Evolutionary conservation across 257 asterid genomes (phyloP), one percentile per base, ranked within the genome.

Genomic region (Cynanchum wilfordii): DNA sequence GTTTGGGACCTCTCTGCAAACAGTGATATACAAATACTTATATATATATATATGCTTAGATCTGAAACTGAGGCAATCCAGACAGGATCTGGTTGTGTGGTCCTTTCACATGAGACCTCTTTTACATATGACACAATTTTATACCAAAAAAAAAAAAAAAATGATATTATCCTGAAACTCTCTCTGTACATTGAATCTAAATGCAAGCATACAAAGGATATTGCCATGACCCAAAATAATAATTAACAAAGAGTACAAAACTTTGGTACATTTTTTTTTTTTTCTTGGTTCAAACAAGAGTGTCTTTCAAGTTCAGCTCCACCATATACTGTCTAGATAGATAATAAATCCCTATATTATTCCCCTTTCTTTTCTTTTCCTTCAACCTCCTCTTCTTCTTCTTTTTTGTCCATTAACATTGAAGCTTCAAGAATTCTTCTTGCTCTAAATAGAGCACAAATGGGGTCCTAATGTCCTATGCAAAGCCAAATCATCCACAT

Each of bases 31-130:
- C 40, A 3, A 36, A 36, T 36, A 36, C 63, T 57, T 15, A 10
- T 36, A 10, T 19, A 20, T 58, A 12, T 11, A 20, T 10, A 24
- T 56, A 24, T 57, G 36, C 17, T 9, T 59, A 59, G 66, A 59
- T 59, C 66, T 59, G 66, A 59, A 59, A 59, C 66, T 27, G 40
- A 59, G 40, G 36, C 42, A 57, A 57, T 24, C 63, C 36, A 57
- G 63, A 57, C 63, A 57, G 63, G 63, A 5, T 57, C 25, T 24
- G 33, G 17, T 24, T 15, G n/a, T 9, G 66, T 25, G 66, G 66
- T 59, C 42, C 66, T 59, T 19, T 59, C 66, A 27, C 66, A 59
- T 59, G n/a, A 27, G 47, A 40, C 38, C 64, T 3, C 40, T 25
- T 6, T 27, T 10, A 24, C 63, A 3, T 3, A 27, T 22, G 29